Evolutionary conservation across 169 alveolate species (phyloP), one percentile per base, ranked within the genome.

Genomic region (Cyclospora cayetanensis): DNA sequence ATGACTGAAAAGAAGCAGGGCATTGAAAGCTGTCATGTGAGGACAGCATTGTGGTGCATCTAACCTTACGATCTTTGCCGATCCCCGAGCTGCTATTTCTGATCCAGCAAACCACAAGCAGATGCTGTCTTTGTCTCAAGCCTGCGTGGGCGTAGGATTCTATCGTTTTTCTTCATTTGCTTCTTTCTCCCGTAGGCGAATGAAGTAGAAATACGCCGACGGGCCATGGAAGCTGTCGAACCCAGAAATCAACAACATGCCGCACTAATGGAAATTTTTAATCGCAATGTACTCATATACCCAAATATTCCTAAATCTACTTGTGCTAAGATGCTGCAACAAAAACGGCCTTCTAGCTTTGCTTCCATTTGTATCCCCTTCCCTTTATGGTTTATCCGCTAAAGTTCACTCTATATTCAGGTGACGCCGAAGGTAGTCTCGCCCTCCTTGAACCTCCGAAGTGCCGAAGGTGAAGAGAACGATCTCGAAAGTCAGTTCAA

Each of bases 201-300:
- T 11, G 89, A 80, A 52, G 2, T 80, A 52, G 89, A 80, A 1
- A 80, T 80, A 29, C 89, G 89, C 76, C 74, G 89, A 34, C 89
- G 89, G 52, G 74, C 52, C 35, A 53, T 46, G 20, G 89, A 80
- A 37, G 63, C 89, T 20, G 39, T 80, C 35, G 89, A 74, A 34
- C 89, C 27, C n/a, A 22, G 74, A 5, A 80, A 80, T 53, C 89
- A 53, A 46, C 89, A 80, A 5, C 89, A 80, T 29, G 89, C 74
- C 5, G 89, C 89, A 9, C 89, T 80, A 18, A 80, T 80, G 74
- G 76, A 80, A 52, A 80, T 80, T 34, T 80, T 80, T 31, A 74
- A 80, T 22, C 89, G 89, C 89, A 80, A 50, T 27, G 89, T 80
- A 27, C 70, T 15, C 46, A 20, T 43, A 41, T 42, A 46, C 60